Percentiles rank a stretch among this genome's conserved stretches.
Conservation (phyloP, 192 early-diverging fungal species). For the Kappamyces sp. region DNA sequence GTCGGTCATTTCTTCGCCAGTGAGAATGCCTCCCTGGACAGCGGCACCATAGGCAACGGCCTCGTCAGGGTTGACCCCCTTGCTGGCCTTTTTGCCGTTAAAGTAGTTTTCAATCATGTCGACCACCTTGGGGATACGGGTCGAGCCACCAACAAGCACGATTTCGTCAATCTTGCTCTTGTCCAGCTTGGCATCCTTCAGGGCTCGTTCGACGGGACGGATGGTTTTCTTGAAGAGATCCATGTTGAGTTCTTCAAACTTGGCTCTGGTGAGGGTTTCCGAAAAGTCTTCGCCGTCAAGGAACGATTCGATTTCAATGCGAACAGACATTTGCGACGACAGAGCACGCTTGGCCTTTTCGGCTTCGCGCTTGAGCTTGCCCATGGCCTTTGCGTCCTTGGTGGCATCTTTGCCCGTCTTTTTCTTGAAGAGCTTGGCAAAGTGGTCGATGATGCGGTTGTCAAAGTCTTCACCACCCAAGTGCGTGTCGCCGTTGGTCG, state of each 20-base stretch:
- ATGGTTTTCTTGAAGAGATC: constrained; percentile 90
- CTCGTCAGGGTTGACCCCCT: constrained; percentile 98
- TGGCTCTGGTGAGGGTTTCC: constrained; percentile 90
- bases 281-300: constrained; percentile 82
- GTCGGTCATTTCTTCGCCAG: constrained; percentile 59
- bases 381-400: constrained; percentile 84
- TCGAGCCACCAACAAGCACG: constrained; percentile 96
- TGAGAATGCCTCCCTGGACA: constrained; percentile 88
- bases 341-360: constrained; percentile 97
- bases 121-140: constrained; percentile 97
- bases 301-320: constrained; percentile 91
- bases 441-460: constrained; percentile 89
- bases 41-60: constrained; percentile 98
- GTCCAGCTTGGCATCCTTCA: constrained; percentile 80
- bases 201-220: constrained; percentile 87
- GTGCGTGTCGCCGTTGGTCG: constrained; percentile 95
- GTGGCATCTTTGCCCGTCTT: constrained; percentile 75
- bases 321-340: constrained; percentile 87
- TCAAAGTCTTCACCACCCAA: constrained; percentile 99
- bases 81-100: constrained; percentile 92
- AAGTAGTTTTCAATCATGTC: constrained; percentile 91
- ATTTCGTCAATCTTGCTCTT: constrained; percentile 92
- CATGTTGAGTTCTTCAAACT: constrained; percentile 94
- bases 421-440: constrained; percentile 89
- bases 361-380: constrained; percentile 89